These are phyloP conservation scores for Cladorrhinum sp. DNA, from an alignment of 2,329 filamentous ascomycete genomes.

Conservation along the genomic window DNA sequence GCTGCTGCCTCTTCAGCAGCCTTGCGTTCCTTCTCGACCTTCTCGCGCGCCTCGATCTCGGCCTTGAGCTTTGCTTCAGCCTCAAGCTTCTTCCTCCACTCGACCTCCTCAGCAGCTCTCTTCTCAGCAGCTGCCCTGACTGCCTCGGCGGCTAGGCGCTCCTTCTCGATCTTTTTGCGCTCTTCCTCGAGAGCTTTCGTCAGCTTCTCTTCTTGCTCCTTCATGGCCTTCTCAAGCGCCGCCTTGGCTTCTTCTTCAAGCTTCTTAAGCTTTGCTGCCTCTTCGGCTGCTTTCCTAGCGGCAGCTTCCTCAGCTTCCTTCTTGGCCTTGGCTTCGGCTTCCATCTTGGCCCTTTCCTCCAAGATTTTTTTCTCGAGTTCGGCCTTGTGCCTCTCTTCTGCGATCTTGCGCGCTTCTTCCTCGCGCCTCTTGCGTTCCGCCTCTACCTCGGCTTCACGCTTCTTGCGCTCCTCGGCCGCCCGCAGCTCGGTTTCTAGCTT, in stretches of 20 bases:
- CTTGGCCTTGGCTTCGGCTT: constrained; percentile 40
- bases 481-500: constrained; percentile 44
- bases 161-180: constrained; percentile 35
- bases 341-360: constrained; percentile 49
- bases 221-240: constrained; percentile 34
- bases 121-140: constrained; percentile 37
- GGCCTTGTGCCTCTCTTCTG: constrained; percentile 38
- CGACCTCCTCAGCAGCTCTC: constrained; percentile 40
- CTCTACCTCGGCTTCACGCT: constrained; percentile 38
- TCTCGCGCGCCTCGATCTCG: constrained; percentile 46
- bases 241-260: constrained; percentile 38
- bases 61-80: constrained; percentile 40
- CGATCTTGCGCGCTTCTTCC: constrained; percentile 27
- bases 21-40: constrained; percentile 39
- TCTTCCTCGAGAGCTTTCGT: constrained; percentile 37
- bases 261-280: constrained; percentile 36
- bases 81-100: constrained; percentile 39
- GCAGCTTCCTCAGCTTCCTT: constrained; percentile 47
- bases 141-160: constrained; percentile 39
- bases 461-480: constrained; percentile 40
- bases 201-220: constrained; percentile 36
- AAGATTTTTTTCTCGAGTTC: constrained; percentile 44
- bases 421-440: constrained; percentile 40
- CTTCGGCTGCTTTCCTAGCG: constrained; percentile 46
- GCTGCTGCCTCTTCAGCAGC: constrained; percentile 43